Evolutionary conservation across 371 early-diverging fungal species (phyloP).

Genomic region (Amoeboaphelidium occidentale): DNA sequence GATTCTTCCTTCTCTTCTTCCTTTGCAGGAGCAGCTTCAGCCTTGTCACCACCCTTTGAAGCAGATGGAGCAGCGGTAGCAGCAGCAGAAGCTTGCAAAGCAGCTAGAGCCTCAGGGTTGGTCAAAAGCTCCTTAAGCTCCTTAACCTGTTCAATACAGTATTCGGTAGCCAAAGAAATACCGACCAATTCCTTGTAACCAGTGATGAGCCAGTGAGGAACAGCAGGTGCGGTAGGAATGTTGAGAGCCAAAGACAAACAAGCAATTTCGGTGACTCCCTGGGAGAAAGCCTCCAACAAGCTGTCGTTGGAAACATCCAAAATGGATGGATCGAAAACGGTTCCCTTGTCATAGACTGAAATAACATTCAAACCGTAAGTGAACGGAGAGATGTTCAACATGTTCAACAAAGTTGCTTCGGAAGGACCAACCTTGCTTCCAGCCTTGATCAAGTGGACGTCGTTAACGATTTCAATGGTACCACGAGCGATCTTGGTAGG

Average conservation of each 20-base stretch:
- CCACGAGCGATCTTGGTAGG: conserved; percentile 99
- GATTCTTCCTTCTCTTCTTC: conserved; percentile 39
- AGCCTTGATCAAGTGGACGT: conserved; percentile 69
- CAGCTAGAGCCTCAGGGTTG: conserved; percentile 59
- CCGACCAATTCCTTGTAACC: conserved; percentile 10
- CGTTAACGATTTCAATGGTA: conserved; percentile 98
- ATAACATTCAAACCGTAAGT: conserved; percentile 92
- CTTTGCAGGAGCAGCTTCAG: conserved; percentile 15
- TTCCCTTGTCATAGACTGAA: conserved; percentile 84
- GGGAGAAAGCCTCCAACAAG: conserved; percentile 49
- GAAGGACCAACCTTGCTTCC: conserved; percentile 95
- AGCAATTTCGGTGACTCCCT: conserved; percentile 66
- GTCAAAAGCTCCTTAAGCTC: conserved; percentile 67
- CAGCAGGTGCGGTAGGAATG: conserved; percentile 85
- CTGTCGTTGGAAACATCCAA: conserved; percentile 77
- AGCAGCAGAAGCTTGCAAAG: conserved; percentile 26
- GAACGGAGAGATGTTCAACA: conserved; percentile 99
- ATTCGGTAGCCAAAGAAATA: conserved; percentile 35
- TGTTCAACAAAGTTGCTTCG: conserved; percentile 95
- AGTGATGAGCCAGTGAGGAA: conserved; percentile 48
- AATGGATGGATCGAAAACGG: conserved; percentile 65
- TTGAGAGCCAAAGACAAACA: conserved; percentile 80
- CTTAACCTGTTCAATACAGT: background rate
- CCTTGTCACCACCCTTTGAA: conserved; percentile 5
- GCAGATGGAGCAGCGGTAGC: conserved; percentile 16